Conservation (phyloP, 2,329 filamentous ascomycete genomes). For the Orbilia quercus region DNA sequence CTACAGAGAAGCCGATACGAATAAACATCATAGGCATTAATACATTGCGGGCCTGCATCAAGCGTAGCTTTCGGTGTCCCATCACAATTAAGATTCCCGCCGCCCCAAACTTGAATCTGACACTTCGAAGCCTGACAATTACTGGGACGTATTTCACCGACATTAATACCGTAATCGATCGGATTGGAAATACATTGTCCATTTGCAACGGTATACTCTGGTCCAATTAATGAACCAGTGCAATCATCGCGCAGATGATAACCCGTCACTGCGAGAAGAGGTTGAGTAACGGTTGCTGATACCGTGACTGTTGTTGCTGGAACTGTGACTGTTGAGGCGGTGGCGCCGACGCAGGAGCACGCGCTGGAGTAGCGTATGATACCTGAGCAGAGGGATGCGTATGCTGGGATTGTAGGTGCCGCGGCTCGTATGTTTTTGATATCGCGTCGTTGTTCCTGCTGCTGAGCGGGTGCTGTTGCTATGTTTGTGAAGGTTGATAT, state of each 20-base stretch:
- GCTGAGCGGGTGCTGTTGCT: no score
- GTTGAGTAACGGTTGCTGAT: background rate
- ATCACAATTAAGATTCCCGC: background rate
- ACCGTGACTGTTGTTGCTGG: background rate
- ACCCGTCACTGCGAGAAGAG: background rate
- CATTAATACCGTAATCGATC: background rate
- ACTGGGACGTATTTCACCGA: background rate
- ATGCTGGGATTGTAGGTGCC: constrained; percentile 6
- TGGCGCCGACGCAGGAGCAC: constrained; percentile 23
- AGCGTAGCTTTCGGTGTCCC: background rate
- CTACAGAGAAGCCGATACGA: background rate
- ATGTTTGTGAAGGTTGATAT: constrained; percentile 8
- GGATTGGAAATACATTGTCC: constrained; percentile 1
- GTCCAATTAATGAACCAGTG: background rate
- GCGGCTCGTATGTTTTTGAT: background rate
- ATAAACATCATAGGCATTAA: background rate
- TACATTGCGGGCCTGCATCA: background rate
- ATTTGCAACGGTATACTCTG: background rate
- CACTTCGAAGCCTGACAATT: background rate
- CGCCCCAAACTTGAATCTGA: background rate
- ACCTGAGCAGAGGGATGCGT: constrained; percentile 17
- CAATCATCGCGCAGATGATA: background rate
- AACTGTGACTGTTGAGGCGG: background rate
- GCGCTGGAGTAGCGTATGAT: constrained; percentile 10
- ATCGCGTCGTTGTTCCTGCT: background rate